Evolutionary conservation across 371 early-diverging fungal genomes (phyloP).

Genomic region (Syncephalastrum racemosum): DNA sequence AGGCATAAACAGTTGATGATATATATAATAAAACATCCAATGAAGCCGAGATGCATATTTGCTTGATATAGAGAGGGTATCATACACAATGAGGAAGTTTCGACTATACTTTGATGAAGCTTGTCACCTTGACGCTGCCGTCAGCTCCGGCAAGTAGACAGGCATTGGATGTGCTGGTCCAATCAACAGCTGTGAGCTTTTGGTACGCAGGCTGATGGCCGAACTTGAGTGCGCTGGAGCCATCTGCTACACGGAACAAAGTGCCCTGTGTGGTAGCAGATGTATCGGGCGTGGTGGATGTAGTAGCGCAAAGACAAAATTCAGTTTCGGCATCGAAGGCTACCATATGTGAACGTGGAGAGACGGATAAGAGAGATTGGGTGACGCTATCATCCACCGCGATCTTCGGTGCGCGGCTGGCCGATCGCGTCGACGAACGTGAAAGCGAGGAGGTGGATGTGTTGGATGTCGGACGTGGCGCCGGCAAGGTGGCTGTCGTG

Average conservation of each 20-base stretch:
- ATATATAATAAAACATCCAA: no score
- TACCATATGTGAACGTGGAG: constrained; percentile 46
- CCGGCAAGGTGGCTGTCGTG: constrained; percentile 4
- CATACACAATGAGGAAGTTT: no score
- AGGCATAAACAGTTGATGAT: no score
- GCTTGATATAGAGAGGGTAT: no score
- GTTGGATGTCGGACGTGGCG: constrained; percentile 24
- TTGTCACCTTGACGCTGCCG: constrained; percentile 58
- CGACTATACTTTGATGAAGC: constrained; percentile 50
- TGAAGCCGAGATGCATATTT: no score
- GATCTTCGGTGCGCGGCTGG: constrained; percentile 18
- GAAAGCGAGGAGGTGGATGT: constrained; percentile 29
- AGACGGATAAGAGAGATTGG: constrained; percentile 31
- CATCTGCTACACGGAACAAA: constrained; percentile 38
- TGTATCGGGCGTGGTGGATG: constrained; percentile 7
- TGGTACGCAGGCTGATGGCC: constrained; percentile 41
- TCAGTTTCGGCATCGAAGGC: constrained; percentile 52
- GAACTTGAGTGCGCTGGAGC: constrained; percentile 43
- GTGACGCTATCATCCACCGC: constrained; percentile 31
- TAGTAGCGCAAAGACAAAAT: constrained; percentile 38
- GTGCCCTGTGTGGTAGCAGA: constrained; percentile 22
- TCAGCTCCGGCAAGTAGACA: constrained; percentile 56
- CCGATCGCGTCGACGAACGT: constrained; percentile 26
- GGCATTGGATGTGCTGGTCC: constrained; percentile 57
- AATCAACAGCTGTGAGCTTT: constrained; percentile 55